Percentiles rank a stretch among this genome's conserved stretches.
These are phyloP conservation scores for Hyphopichia khmerensis DNA, from an alignment of 1,139 yeast genomes.

Conservation along the genomic window DNA sequence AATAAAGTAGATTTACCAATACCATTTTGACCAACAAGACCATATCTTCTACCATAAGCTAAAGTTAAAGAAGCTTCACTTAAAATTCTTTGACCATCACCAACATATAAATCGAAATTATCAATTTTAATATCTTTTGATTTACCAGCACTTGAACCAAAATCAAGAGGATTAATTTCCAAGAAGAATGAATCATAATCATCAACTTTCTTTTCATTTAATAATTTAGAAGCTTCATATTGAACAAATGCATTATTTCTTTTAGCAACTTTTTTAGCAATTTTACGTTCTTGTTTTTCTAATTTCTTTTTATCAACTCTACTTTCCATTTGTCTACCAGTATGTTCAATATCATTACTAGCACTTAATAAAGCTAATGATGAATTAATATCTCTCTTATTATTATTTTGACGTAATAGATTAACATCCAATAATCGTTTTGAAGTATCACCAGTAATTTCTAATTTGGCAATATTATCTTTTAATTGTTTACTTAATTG, in stretches of 20 bases:
- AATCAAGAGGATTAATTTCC: slow-evolving; percentile 91
- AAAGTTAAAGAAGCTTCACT: slow-evolving; percentile 85
- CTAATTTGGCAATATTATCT: slow-evolving; percentile 70
- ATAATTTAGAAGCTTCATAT: slow-evolving; percentile 89
- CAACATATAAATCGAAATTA: slow-evolving; percentile 89
- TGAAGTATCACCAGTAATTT: slow-evolving; percentile 73
- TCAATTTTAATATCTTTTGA: slow-evolving; percentile 94
- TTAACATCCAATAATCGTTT: slow-evolving; percentile 75
- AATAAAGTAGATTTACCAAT: slow-evolving; percentile 95
- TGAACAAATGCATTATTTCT: slow-evolving; percentile 83
- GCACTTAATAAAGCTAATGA: slow-evolving; percentile 74
- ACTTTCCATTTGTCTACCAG: slow-evolving; percentile 89
- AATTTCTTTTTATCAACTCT: slow-evolving; percentile 94
- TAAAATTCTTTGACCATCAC: slow-evolving; percentile 90
- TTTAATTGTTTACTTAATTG: slow-evolving; percentile 56
- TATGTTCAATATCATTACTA: slow-evolving; percentile 80
- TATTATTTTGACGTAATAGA: slow-evolving; percentile 54
- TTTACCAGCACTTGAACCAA: slow-evolving; percentile 88
- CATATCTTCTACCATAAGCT: slow-evolving; percentile 92
- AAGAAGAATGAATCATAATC: slow-evolving; percentile 94
- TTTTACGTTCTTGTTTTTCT: slow-evolving; percentile 95
- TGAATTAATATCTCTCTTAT: slow-evolving; percentile 70
- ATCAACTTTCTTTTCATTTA: slow-evolving; percentile 59
- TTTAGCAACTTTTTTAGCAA: slow-evolving; percentile 94
- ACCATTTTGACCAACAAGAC: slow-evolving; percentile 98